Conservation (phyloP, 805 yeast species). For the Limtongia smithiae region DNA sequence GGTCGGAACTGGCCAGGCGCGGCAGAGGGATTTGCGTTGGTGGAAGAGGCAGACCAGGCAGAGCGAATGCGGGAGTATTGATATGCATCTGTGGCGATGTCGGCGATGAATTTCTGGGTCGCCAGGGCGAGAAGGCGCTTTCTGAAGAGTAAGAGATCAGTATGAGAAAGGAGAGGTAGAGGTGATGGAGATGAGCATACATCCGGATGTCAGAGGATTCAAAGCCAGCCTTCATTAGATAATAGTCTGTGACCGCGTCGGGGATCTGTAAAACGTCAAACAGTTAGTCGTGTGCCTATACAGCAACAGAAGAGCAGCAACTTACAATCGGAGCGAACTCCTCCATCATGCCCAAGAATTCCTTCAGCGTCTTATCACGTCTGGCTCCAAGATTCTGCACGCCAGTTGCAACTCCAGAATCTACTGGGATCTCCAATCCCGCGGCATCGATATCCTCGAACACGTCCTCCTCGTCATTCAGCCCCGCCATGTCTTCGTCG, state of each 20-base stretch:
- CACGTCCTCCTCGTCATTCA: too few relatives aligned
- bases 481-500: too few relatives aligned
- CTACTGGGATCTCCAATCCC: background rate
- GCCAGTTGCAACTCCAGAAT: conserved; percentile 1
- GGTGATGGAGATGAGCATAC: conserved; percentile 18
- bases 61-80: conserved; percentile 91
- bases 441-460: conserved; percentile 1
- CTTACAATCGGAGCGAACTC: conserved; percentile 93
- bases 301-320: too few relatives aligned
- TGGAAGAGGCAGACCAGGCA: conserved; percentile 60
- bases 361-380: conserved; percentile 71
- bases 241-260: conserved; percentile 88
- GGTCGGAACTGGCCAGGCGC: conserved; percentile 23
- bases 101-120: conserved; percentile 91
- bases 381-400: conserved; percentile 20
- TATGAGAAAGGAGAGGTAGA: background rate
- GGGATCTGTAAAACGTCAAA: conserved; percentile 45
- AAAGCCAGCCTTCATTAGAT: conserved; percentile 71
- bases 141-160: conserved; percentile 12
- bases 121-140: conserved; percentile 88
- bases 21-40: conserved; percentile 67
- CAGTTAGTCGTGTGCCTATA: too few relatives aligned
- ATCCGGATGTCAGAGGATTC: conserved; percentile 72
- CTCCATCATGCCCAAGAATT: conserved; percentile 82
- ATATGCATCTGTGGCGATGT: conserved; percentile 93